These are phyloP conservation scores for Colletotrichum tropicicola DNA, from an alignment of 2,329 filamentous ascomycete species.

Conservation along the genomic window DNA sequence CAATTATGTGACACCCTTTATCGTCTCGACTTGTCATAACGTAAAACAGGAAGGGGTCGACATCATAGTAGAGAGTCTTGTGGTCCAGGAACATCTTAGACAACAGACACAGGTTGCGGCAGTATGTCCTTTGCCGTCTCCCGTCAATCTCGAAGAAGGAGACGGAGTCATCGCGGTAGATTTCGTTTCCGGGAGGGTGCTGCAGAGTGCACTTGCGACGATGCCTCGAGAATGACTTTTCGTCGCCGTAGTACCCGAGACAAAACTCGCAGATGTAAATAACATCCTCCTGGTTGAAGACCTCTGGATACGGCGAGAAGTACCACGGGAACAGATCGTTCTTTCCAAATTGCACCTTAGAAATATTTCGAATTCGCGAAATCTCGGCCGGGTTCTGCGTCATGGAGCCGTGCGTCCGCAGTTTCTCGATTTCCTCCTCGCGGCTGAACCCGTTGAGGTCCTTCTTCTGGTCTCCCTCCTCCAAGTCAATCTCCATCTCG, in stretches of 20 bases:
- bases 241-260: constrained; percentile 86
- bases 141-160: constrained; percentile 99
- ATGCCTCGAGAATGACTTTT: constrained; percentile 85
- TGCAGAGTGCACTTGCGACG: constrained; percentile 88
- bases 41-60: constrained; percentile 99
- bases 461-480: constrained; percentile 52
- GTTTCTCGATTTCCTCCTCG: constrained; percentile 95
- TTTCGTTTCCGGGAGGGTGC: constrained; percentile 96
- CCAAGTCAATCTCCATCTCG: constrained; percentile 65
- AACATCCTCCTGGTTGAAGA: constrained; percentile 86
- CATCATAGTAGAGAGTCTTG: constrained; percentile 98
- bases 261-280: constrained; percentile 99
- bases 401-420: constrained; percentile 95
- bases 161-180: constrained; percentile 93
- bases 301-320: constrained; percentile 94
- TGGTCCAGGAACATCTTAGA: constrained; percentile 98
- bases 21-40: constrained; percentile 94
- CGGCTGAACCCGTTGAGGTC: constrained; percentile 69
- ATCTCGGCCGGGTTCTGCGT: constrained; percentile 98
- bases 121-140: constrained; percentile 92
- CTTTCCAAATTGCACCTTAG: constrained; percentile 91
- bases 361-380: constrained; percentile 93
- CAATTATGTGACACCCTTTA: constrained; percentile 92
- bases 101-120: constrained; percentile 91
- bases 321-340: constrained; percentile 98